These are phyloP conservation scores for Hsuehochloa calcarea DNA, from an alignment of 176 grass and related monocot species.

Conservation along the genomic window DNA sequence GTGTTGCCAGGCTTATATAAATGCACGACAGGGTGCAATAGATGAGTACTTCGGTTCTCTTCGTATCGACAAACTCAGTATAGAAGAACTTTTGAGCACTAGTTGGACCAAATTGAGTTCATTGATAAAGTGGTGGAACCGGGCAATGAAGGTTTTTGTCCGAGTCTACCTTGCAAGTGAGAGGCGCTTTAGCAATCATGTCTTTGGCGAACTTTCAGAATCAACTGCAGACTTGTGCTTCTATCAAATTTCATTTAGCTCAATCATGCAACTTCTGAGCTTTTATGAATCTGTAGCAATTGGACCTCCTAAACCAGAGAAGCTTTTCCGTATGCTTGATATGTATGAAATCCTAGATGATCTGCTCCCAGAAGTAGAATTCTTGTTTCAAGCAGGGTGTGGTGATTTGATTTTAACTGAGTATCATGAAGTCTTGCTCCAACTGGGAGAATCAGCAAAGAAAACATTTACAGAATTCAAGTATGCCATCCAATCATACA, in stretches of 20 bases:
- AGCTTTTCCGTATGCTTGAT: slow-evolving; percentile 78
- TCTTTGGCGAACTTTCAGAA: slow-evolving; percentile 70
- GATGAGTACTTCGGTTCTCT: slow-evolving; percentile 69
- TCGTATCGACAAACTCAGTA: slow-evolving; percentile 54
- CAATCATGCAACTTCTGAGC: slow-evolving; percentile 69
- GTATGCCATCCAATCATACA: slow-evolving; percentile 58
- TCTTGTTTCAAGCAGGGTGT: slow-evolving; percentile 58
- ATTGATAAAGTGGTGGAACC: slow-evolving; percentile 73
- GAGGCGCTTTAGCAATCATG: slow-evolving; percentile 60
- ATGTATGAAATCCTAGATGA: slow-evolving; percentile 68
- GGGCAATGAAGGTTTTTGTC: slow-evolving; percentile 59
- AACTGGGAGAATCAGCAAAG: slow-evolving; percentile 61
- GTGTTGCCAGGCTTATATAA: slow-evolving; percentile 74
- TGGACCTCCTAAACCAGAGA: slow-evolving; percentile 62
- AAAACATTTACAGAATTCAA: slow-evolving; percentile 67
- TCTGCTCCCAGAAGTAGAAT: slow-evolving; percentile 54
- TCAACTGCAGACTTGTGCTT: slow-evolving; percentile 62
- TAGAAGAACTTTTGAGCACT: slow-evolving; percentile 70
- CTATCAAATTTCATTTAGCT: slow-evolving; percentile 74
- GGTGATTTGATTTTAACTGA: slow-evolving; percentile 61
- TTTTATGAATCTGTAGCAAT: slow-evolving; percentile 65
- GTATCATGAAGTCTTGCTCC: slow-evolving; percentile 70
- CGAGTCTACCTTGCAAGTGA: slow-evolving; percentile 80
- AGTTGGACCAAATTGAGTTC: slow-evolving; percentile 57
- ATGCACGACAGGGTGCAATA: slow-evolving; percentile 53